Evolutionary conservation across 495 filamentous ascomycete species (phyloP).

Genomic region (Aspergillus conjunctus): DNA sequence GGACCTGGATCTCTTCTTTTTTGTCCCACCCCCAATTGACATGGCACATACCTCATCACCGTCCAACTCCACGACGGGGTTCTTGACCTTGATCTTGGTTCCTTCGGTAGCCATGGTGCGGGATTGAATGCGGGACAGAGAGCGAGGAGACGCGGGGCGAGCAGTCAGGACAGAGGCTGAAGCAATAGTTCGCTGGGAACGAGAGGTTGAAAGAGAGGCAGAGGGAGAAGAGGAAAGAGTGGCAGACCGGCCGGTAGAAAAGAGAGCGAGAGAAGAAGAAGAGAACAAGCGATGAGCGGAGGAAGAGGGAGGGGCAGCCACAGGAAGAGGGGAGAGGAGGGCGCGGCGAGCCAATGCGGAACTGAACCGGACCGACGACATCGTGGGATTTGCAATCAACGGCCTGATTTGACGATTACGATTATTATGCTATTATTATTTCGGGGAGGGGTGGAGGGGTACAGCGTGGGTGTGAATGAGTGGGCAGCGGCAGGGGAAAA

Average conservation of each 20-base stretch:
- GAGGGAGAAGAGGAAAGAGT: conserved; percentile 32
- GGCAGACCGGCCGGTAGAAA: conserved; percentile 29
- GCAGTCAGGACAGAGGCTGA: conserved; percentile 34
- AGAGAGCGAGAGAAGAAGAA: conserved; percentile 21
- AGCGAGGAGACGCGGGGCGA: conserved; percentile 37
- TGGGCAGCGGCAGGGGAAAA: conserved; percentile 6
- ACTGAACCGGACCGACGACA: conserved; percentile 46
- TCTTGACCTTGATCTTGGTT: conserved; percentile 95
- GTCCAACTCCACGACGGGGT: conserved; percentile 94
- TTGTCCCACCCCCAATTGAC: background rate
- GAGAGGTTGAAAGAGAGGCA: conserved; percentile 25
- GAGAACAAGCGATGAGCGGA: conserved; percentile 27
- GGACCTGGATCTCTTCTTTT: conserved; percentile 9
- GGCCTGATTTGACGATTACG: conserved; percentile 4
- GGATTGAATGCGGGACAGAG: conserved; percentile 37
- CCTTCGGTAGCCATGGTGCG: conserved; percentile 51
- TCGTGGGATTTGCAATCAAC: conserved; percentile 26
- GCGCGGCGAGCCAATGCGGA: conserved; percentile 48
- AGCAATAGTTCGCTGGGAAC: conserved; percentile 31
- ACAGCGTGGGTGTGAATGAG: conserved; percentile 17
- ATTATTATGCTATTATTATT: conserved; percentile 2
- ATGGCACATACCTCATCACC: conserved; percentile 74
- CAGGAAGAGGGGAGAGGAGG: conserved; percentile 36
- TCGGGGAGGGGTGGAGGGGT: conserved; percentile 4
- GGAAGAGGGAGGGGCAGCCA: conserved; percentile 38